Base-by-base conservation (phyloP, 495 filamentous ascomycete genomes). In the Penicillium turbatum region DNA sequence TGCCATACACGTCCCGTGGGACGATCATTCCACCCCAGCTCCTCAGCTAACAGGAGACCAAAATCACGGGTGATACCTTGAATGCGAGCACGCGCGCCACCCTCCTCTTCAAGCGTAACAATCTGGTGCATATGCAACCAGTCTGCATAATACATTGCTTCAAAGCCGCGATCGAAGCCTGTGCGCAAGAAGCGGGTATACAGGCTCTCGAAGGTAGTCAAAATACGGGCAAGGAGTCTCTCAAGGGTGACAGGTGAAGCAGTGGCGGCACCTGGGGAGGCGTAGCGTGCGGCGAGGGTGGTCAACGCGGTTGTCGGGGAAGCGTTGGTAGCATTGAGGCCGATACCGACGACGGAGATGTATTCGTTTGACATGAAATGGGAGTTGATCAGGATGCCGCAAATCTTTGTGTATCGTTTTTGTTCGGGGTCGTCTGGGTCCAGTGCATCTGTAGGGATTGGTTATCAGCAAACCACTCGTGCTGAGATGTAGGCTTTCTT, bases 101-200 rank as follows among this genome's bases (percentile, higher is more conserved):
- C 91, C 58, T 93, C 86, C 17, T 85, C 82, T 66, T 97, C 91
- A 24, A 99, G 75, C 11, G 84, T 92, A 26, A 99, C 90, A 35
- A 92, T 80, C 73, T 99, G 95, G 60, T 88, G 82, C 59, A 82
- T 86, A 64, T 98, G 93, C 54, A 99, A 75, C 93, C 95, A 99
- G 61, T 86, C 72, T 10, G 75, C 73, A 63, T 97, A 96, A 67
- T 99, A 99, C 62, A 76, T 71, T 12, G 78, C 75, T 69, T 96
- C 89, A 24, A 97, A 80, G 5, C 75, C 74, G 7, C 71, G 63
- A 52, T 86, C 81, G 65, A 90, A 97, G 0, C 93, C 92, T 0
- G 75, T 77, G 0, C 76, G 74, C 19, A 82, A 72, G 73, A 97
- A 99, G 1, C 75, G 75, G 10, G 71, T 80, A 67, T 97, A 92